A percentile compares a stretch with the other conserved stretches of the same genome.
Evolutionary conservation across 2,329 filamentous ascomycete genomes (phyloP).

Genomic region (Fusarium fujikuroi): DNA sequence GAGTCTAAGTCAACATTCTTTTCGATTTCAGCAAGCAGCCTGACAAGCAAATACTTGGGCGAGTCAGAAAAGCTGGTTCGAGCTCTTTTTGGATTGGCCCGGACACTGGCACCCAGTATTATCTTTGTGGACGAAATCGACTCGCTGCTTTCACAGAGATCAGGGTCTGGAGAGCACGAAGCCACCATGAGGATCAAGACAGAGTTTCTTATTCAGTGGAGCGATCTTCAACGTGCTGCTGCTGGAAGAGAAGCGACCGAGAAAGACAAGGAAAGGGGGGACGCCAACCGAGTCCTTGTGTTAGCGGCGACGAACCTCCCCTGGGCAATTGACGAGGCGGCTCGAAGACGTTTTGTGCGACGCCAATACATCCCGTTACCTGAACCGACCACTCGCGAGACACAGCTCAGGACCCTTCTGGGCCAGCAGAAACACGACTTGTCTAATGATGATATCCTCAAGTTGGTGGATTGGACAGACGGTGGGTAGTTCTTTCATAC

Average conservation of each 20-base stretch:
- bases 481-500: slow-evolving; percentile 62
- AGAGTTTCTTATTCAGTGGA: slow-evolving; percentile 98
- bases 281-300: slow-evolving; percentile 89
- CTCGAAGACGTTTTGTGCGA: slow-evolving; percentile 87
- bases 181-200: slow-evolving; percentile 95
- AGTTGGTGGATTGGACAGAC: slow-evolving; percentile 83
- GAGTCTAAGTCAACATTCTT: slow-evolving; percentile 97
- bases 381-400: slow-evolving; percentile 81
- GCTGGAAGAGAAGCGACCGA: slow-evolving; percentile 80
- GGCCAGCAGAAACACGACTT: slow-evolving; percentile 89
- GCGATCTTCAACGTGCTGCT: slow-evolving; percentile 89
- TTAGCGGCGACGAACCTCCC: slow-evolving; percentile 95
- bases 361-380: slow-evolving; percentile 96
- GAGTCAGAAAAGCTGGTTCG: slow-evolving; percentile 97
- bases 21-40: slow-evolving; percentile 91
- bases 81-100: slow-evolving; percentile 90
- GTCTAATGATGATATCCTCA: slow-evolving; percentile 74
- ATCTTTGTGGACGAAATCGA: slow-evolving; percentile 99
- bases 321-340: slow-evolving; percentile 98
- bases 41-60: slow-evolving; percentile 95
- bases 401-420: slow-evolving; percentile 82
- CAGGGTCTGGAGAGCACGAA: slow-evolving; percentile 88
- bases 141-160: slow-evolving; percentile 85
- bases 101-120: slow-evolving; percentile 89
- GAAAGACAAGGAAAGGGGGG: slow-evolving; percentile 76